Conservation (phyloP, 352 stramenopile genomes). For the Pythium apleroticum region DNA sequence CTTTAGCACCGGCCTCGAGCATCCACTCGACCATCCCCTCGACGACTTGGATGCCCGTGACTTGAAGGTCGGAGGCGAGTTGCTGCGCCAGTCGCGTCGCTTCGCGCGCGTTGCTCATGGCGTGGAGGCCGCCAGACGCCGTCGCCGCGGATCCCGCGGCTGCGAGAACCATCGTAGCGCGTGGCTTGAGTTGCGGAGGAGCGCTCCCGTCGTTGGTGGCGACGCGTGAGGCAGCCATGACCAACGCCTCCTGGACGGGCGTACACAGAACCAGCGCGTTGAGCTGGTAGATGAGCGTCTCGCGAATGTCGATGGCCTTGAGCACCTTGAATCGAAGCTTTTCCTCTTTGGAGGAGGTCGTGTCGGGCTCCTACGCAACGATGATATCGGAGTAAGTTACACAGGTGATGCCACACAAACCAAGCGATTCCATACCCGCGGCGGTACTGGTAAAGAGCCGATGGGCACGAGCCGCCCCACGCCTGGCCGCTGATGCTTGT, state of each 20-base stretch:
- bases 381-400: neutral
- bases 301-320: slow-evolving; percentile 60
- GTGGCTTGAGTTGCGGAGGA: slow-evolving; percentile 19
- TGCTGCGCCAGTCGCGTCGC: slow-evolving; percentile 71
- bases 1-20: slow-evolving; percentile 64
- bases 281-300: slow-evolving; percentile 69
- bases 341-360: slow-evolving; percentile 49
- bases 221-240: slow-evolving; percentile 48
- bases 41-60: slow-evolving; percentile 69
- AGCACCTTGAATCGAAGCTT: slow-evolving; percentile 73
- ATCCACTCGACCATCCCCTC: slow-evolving; percentile 83
- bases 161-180: slow-evolving; percentile 24
- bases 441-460: slow-evolving; percentile 29
- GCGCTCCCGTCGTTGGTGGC: slow-evolving; percentile 23
- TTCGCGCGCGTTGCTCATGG: slow-evolving; percentile 70
- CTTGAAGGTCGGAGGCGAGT: slow-evolving; percentile 59
- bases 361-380: slow-evolving; percentile 22
- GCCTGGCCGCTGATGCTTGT: slow-evolving; percentile 19
- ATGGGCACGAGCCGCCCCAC: slow-evolving; percentile 38
- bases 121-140: slow-evolving; percentile 11
- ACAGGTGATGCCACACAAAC: neutral
- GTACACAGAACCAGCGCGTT: slow-evolving; percentile 73
- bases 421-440: slow-evolving; percentile 10
- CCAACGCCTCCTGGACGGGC: slow-evolving; percentile 51
- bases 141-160: neutral